Evolutionary conservation across 1,284 basidiomycete genomes (phyloP).

Genomic region (Heterobasidion parviporum): DNA sequence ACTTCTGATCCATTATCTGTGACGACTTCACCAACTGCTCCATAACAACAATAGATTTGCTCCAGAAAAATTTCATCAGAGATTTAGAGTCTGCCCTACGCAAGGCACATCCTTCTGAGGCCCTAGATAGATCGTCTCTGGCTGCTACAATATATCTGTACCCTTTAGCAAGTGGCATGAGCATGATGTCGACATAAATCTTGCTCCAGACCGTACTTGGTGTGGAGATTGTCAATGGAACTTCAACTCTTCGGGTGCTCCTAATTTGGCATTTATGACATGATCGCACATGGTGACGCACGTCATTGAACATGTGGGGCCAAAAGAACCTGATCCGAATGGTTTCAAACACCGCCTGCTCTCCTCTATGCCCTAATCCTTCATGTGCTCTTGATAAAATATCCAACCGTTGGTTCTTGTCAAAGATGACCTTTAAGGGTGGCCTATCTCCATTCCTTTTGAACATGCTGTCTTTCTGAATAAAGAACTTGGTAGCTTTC

Average conservation of each 20-base stretch:
- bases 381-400: slow-evolving; percentile 14
- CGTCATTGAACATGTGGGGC: slow-evolving; percentile 18
- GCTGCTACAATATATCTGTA: slow-evolving; percentile 14
- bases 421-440: slow-evolving; percentile 13
- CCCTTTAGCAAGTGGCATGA: slow-evolving; percentile 18
- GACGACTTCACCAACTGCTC: slow-evolving; percentile 19
- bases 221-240: slow-evolving; percentile 21
- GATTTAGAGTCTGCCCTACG: slow-evolving; percentile 6
- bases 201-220: slow-evolving; percentile 22
- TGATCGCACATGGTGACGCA: slow-evolving; percentile 7
- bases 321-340: slow-evolving; percentile 22
- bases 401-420: not conserved
- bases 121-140: slow-evolving; percentile 6
- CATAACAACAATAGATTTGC: slow-evolving; percentile 27
- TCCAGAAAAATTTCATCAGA: slow-evolving; percentile 22
- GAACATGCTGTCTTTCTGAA: slow-evolving; percentile 3
- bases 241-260: slow-evolving; percentile 15
- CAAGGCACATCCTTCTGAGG: slow-evolving; percentile 2
- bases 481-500: slow-evolving; percentile 7
- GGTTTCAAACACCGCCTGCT: slow-evolving; percentile 14
- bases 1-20: slow-evolving; percentile 25
- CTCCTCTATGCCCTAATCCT: slow-evolving; percentile 18
- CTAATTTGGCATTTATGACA: slow-evolving; percentile 28
- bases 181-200: slow-evolving; percentile 25
- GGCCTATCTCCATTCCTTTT: not conserved